Percentiles rank a stretch among this genome's conserved stretches.
These are phyloP conservation scores for Stromatinia cepivora DNA, from an alignment of 2,329 filamentous ascomycete species.

Conservation along the genomic window DNA sequence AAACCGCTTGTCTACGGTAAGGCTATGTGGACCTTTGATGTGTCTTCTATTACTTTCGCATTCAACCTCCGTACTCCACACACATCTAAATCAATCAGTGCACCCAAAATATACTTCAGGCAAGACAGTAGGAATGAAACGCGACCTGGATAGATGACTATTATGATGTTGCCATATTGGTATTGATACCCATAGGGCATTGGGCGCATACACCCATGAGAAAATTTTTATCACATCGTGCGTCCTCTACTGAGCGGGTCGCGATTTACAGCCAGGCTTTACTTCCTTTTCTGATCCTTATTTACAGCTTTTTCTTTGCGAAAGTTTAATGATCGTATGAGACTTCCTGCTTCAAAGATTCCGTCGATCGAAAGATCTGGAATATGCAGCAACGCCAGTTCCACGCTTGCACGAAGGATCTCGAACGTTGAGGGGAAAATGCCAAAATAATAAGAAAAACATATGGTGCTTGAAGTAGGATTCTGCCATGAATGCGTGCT, in stretches of 20 bases:
- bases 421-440: not conserved
- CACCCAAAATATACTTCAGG: not conserved
- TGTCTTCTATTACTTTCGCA: too few species aligned
- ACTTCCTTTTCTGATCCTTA: not conserved
- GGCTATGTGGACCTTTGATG: too few species aligned
- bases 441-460: not conserved
- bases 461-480: not conserved
- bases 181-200: not conserved
- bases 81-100: not conserved
- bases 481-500: not conserved
- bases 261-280: not conserved
- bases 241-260: not conserved
- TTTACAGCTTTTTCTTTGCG: not conserved
- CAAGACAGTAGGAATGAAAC: not conserved
- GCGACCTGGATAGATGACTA: too few species aligned
- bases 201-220: not conserved
- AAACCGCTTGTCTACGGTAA: too few species aligned
- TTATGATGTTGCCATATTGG: not conserved
- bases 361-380: not conserved
- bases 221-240: conserved; percentile 3
- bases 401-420: not conserved
- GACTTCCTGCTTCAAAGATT: not conserved
- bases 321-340: not conserved
- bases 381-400: not conserved
- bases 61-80: not conserved